Conservation (phyloP, 257 asterid genomes). For the Scutellaria barbata region DNA sequence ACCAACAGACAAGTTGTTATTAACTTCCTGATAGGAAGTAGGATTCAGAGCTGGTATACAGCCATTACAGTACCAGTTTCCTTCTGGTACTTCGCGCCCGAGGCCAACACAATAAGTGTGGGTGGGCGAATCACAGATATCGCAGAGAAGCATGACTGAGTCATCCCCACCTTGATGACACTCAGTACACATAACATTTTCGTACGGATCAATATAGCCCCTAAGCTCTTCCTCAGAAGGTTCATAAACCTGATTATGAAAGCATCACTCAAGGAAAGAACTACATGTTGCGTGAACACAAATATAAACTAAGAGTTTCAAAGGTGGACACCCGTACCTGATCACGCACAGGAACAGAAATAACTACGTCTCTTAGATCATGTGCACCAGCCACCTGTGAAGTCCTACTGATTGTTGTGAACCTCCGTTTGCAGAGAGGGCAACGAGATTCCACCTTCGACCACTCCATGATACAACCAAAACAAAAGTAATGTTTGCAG, state of each 20-base stretch:
- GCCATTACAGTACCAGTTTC: conserved; percentile 83
- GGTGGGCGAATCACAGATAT: conserved; percentile 79
- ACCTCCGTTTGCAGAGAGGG: conserved; percentile 81
- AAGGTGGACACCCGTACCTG: conserved; percentile 52
- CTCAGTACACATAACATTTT: conserved; percentile 62
- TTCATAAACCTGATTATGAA: conserved; percentile 64
- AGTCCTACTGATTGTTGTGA: conserved; percentile 54
- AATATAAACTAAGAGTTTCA: background rate
- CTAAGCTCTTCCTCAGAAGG: conserved; percentile 87
- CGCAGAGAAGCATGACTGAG: conserved; percentile 77
- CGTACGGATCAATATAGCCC: conserved; percentile 68
- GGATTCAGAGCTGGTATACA: conserved; percentile 60
- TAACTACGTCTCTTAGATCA: conserved; percentile 47
- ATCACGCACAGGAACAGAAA: conserved; percentile 66
- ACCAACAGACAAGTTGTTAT: conserved; percentile 38
- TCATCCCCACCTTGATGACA: conserved; percentile 78
- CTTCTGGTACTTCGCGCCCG: conserved; percentile 79
- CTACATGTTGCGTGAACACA: too few relatives aligned
- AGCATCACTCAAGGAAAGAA: background rate
- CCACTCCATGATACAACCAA: conserved; percentile 85
- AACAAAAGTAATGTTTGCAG: conserved; percentile 80
- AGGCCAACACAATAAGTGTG: conserved; percentile 84
- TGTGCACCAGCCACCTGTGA: conserved; percentile 48
- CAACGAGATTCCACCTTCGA: conserved; percentile 86
- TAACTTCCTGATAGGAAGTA: conserved; percentile 46